These are phyloP conservation scores for Gracilariopsis chorda DNA, from an alignment of 23 red algal genomes.

Conservation along the genomic window DNA sequence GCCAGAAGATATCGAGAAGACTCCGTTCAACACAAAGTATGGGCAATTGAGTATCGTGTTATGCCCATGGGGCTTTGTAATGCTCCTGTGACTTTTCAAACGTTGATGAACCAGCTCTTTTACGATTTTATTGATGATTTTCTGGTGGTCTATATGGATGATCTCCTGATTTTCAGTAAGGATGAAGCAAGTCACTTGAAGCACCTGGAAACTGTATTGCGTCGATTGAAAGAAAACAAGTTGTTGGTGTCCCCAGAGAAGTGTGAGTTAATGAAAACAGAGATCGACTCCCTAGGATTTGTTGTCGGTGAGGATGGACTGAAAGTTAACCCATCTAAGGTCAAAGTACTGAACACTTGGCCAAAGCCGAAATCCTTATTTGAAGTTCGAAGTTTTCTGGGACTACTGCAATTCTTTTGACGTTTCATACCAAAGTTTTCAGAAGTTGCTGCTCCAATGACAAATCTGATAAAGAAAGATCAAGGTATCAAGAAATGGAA, in stretches of 20 bases:
- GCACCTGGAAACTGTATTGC: not conserved
- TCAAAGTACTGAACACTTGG: not conserved
- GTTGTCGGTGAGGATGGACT: not conserved
- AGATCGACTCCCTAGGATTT: not conserved
- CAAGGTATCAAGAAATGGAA: not conserved
- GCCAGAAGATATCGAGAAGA: constrained; percentile 11
- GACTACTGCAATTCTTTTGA: not conserved
- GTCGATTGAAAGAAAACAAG: not conserved
- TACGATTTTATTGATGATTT: constrained; percentile 3
- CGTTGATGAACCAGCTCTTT: constrained; percentile 2
- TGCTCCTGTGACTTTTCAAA: constrained; percentile 5
- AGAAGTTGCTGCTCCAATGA: not conserved
- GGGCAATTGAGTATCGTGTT: not conserved
- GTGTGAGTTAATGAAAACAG: not conserved
- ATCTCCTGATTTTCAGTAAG: not conserved
- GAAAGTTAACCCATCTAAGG: not conserved
- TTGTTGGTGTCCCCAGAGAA: not conserved
- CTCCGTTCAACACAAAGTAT: constrained; percentile 17
- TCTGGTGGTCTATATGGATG: constrained; percentile 14
- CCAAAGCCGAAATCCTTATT: not conserved
- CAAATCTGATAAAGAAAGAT: not conserved
- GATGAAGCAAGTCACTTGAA: not conserved
- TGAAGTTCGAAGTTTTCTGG: not conserved
- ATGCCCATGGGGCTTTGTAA: not conserved
- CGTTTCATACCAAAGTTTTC: not conserved